Percentiles rank a stretch among this genome's conserved stretches.
These are phyloP conservation scores for Cytospora piceae DNA, from an alignment of 2,329 filamentous ascomycete genomes.

Conservation along the genomic window DNA sequence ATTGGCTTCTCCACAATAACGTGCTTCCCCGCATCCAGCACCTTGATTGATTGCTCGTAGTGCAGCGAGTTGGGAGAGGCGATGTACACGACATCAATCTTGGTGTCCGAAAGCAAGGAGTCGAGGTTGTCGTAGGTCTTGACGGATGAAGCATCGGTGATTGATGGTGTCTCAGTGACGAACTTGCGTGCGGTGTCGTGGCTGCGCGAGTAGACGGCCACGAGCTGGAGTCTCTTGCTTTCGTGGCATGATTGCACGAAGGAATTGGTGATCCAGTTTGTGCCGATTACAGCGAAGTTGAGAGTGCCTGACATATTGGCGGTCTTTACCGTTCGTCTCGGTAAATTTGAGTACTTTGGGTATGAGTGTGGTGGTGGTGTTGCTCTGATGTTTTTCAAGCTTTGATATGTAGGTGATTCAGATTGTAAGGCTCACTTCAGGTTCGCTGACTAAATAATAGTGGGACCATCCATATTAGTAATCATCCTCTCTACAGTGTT, in stretches of 20 bases:
- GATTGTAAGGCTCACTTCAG: neutral
- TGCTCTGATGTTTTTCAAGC: neutral
- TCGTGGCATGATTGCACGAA: constrained; percentile 29
- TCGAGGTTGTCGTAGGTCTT: constrained; percentile 29
- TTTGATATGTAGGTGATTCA: neutral
- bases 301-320: constrained; percentile 23
- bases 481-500: too few relatives aligned
- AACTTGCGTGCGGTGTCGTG: constrained; percentile 27
- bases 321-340: neutral
- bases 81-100: constrained; percentile 41
- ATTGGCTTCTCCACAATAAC: constrained; percentile 60
- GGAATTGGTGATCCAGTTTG: constrained; percentile 29
- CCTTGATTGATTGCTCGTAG: constrained; percentile 49
- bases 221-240: constrained; percentile 26
- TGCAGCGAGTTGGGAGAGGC: constrained; percentile 56
- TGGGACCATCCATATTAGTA: too few relatives aligned
- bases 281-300: constrained; percentile 29
- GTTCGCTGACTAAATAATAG: neutral
- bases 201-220: constrained; percentile 27
- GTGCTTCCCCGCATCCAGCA: constrained; percentile 56
- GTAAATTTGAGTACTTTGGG: neutral
- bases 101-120: constrained; percentile 33
- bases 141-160: constrained; percentile 22
- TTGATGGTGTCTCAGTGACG: constrained; percentile 22
- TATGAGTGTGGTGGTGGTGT: neutral